Conservation (phyloP, 2,329 filamentous ascomycete genomes). For the Acarospora socialis region DNA sequence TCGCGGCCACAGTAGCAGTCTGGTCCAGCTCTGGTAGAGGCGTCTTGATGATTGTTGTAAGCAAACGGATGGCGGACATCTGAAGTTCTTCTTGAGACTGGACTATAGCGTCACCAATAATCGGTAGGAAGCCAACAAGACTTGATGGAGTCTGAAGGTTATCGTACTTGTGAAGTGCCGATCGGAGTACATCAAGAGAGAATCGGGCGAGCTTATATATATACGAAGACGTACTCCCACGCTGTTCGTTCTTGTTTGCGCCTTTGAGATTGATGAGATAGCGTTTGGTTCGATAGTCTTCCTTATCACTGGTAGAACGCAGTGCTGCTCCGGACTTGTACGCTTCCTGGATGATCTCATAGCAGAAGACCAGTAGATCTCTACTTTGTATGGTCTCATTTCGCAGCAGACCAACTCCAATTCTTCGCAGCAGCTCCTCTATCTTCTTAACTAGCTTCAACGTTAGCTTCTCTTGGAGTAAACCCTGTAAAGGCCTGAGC, state of each 20-base stretch:
- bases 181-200: slow-evolving; percentile 70
- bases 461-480: slow-evolving; percentile 74
- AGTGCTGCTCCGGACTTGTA: slow-evolving; percentile 43
- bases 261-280: slow-evolving; percentile 69
- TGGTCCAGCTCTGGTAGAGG: slow-evolving; percentile 57
- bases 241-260: slow-evolving; percentile 57
- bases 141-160: slow-evolving; percentile 66
- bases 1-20: slow-evolving; percentile 62
- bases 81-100: slow-evolving; percentile 85
- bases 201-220: slow-evolving; percentile 81
- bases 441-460: slow-evolving; percentile 75
- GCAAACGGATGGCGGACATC: slow-evolving; percentile 69
- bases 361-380: slow-evolving; percentile 85
- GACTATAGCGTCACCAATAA: slow-evolving; percentile 75
- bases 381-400: slow-evolving; percentile 66
- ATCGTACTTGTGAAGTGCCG: slow-evolving; percentile 75
- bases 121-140: slow-evolving; percentile 70
- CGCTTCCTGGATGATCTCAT: slow-evolving; percentile 79
- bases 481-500: slow-evolving; percentile 59
- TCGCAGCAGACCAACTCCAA: slow-evolving; percentile 67
- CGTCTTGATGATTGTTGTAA: slow-evolving; percentile 73
- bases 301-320: slow-evolving; percentile 31
- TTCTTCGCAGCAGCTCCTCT: slow-evolving; percentile 71
- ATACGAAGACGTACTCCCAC: slow-evolving; percentile 61
- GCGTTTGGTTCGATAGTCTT: slow-evolving; percentile 50